These are phyloP conservation scores for Pseudocercospora musae DNA, from an alignment of 2,329 filamentous ascomycete genomes.

Conservation along the genomic window DNA sequence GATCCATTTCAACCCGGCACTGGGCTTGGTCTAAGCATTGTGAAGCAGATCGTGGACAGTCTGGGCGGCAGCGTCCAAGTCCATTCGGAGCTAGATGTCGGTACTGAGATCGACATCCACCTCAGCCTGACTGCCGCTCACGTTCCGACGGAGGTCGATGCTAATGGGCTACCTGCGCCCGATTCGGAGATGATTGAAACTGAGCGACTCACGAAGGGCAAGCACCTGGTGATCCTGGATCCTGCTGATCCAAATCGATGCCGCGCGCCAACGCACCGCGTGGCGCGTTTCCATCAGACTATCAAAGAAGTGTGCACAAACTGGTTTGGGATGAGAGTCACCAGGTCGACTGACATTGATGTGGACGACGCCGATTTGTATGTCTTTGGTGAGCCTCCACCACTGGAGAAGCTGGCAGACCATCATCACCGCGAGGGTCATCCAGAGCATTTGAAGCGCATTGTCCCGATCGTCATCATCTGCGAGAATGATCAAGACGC, in stretches of 20 bases:
- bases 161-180: neutral
- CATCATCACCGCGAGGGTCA: constrained; percentile 9
- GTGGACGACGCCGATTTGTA: constrained; percentile 23
- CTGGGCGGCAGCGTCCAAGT: constrained; percentile 60
- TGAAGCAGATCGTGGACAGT: constrained; percentile 54
- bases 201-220: constrained; percentile 15
- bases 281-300: constrained; percentile 22
- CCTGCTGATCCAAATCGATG: neutral
- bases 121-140: constrained; percentile 18
- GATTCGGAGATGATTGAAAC: constrained; percentile 16
- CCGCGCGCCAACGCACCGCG: constrained; percentile 8
- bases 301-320: constrained; percentile 19
- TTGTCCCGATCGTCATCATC: constrained; percentile 35
- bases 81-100: constrained; percentile 43
- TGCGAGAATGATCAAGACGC: constrained; percentile 37
- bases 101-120: constrained; percentile 26
- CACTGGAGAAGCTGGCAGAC: constrained; percentile 20
- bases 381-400: constrained; percentile 25
- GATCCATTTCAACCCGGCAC: constrained; percentile 34
- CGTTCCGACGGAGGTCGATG: constrained; percentile 1
- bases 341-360: constrained; percentile 17
- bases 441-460: neutral
- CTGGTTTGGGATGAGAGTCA: constrained; percentile 27
- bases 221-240: constrained; percentile 25
- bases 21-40: constrained; percentile 37